Conservation (phyloP, 2,329 filamentous ascomycete genomes). For the Cytospora paraplurivora region DNA sequence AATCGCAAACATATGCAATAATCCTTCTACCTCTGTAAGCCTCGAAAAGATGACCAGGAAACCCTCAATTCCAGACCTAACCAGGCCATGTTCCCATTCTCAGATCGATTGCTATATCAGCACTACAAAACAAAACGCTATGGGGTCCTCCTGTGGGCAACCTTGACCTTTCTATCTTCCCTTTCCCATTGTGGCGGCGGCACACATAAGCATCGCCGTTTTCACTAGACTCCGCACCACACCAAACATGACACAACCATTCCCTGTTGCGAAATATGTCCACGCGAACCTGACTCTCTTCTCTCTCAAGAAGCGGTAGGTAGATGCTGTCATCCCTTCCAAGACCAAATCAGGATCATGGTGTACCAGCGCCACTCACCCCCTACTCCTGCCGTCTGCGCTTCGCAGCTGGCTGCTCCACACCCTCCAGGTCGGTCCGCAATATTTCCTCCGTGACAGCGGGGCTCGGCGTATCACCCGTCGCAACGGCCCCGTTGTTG, state of each 20-base stretch:
- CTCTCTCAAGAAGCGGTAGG: background rate
- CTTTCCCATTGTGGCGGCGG: background rate
- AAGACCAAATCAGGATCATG: background rate
- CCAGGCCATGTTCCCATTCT: background rate
- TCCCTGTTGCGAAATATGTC: background rate
- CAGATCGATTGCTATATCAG: background rate
- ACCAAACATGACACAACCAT: background rate
- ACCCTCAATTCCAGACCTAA: background rate
- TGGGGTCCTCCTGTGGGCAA: background rate
- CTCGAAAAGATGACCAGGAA: background rate
- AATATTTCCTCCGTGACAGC: constrained; percentile 54
- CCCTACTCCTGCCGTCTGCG: constrained; percentile 37
- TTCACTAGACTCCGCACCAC: background rate
- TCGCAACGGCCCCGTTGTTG: constrained; percentile 26
- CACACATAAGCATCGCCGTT: background rate
- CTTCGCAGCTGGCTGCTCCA: constrained; percentile 37
- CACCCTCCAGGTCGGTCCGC: constrained; percentile 43
- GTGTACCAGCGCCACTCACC: background rate
- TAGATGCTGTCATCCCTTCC: background rate
- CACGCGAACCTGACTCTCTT: background rate
- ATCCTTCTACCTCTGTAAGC: too few relatives aligned
- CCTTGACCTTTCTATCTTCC: background rate
- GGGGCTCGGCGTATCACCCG: constrained; percentile 47
- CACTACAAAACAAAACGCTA: background rate
- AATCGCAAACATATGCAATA: too few relatives aligned